Base-by-base conservation (phyloP, 2,329 filamentous ascomycete species). In the Hysterium pulicare region DNA sequence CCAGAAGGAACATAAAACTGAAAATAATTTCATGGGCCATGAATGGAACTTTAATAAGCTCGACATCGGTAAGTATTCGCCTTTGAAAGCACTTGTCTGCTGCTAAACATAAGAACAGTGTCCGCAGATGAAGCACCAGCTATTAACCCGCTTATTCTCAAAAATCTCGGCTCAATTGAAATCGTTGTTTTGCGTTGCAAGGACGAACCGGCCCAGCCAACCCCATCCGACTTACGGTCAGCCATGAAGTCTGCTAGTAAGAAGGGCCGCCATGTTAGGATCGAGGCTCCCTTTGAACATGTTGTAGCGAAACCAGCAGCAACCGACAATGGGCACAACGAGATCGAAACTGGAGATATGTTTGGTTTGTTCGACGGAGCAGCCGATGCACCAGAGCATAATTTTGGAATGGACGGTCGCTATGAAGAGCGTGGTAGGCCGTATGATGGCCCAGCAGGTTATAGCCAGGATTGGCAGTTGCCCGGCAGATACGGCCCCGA, bases 41-140 rank as follows among this genome's bases (percentile, higher is more conserved):
- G 70, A 74, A 30, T 80, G 77, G 77, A 68, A 66, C 4, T 81
- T 80, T 49, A 70, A 73, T 33, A 67, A 69, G 32, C 62, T 77
- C 19, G 70, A 73, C 34, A 68, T 70, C 43, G 67, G 75, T 78
- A 54, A 49, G 64, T 52, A 30, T 2, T 16, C 26, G n/a, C n/a
- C n/a, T n/a, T n/a, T n/a, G n/a, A 33, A 2, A 38, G 8, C 11
- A 17, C 8, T 10, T 28, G n/a, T n/a, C n/a, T n/a, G n/a, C n/a
- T n/a, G n/a, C n/a, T n/a, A 64, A 20, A 67, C 43, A 10, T 17
- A 0, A 21, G 7, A 6, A 23, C 30, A 73, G 71, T 49, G 3
- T 55, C 58, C 39, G 66, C 68, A 11, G 64, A 72, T 42, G 57
- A 57, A n/a, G 59, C 63, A 3, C 57, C 64, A 0, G 50, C 60